Conservation (phyloP, 2,329 filamentous ascomycete genomes). For the Ceratocystis destructans region DNA sequence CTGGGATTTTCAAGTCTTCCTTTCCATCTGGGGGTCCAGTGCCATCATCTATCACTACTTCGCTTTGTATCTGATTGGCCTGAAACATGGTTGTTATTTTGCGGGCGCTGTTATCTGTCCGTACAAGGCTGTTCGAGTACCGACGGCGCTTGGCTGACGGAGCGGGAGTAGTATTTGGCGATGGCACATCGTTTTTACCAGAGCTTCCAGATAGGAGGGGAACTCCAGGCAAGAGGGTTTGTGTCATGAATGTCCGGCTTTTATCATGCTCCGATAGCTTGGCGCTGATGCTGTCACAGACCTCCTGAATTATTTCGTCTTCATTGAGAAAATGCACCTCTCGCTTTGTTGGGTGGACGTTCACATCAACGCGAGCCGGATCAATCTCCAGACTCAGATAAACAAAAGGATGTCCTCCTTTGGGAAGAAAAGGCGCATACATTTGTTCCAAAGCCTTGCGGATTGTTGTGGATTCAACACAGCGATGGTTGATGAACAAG, state of each 20-base stretch:
- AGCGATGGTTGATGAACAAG: constrained; percentile 91
- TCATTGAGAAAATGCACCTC: constrained; percentile 97
- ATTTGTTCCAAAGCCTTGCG: constrained; percentile 86
- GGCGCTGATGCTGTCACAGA: constrained; percentile 66
- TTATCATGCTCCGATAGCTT: constrained; percentile 79
- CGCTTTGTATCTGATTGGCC: constrained; percentile 26
- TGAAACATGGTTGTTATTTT: constrained; percentile 96
- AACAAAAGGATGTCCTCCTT: constrained; percentile 84
- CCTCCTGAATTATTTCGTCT: constrained; percentile 79
- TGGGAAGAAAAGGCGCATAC: constrained; percentile 76
- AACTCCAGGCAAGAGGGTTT: constrained; percentile 69
- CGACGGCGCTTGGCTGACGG: constrained; percentile 29
- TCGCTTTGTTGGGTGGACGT: constrained; percentile 90
- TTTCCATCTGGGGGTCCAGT: constrained; percentile 25
- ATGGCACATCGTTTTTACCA: constrained; percentile 22
- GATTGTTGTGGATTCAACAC: constrained; percentile 77
- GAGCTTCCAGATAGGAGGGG: constrained; percentile 23
- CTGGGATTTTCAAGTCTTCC: constrained; percentile 34
- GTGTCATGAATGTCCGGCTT: constrained; percentile 86
- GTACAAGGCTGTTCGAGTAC: constrained; percentile 62
- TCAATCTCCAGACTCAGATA: constrained; percentile 91
- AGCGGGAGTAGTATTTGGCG: constrained; percentile 25
- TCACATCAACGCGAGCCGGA: constrained; percentile 84
- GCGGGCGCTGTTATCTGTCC: constrained; percentile 74
- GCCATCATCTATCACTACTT: constrained; percentile 24